Base-by-base conservation (phyloP, 176 grass and related monocot species). In the Saccharum spontaneum region DNA sequence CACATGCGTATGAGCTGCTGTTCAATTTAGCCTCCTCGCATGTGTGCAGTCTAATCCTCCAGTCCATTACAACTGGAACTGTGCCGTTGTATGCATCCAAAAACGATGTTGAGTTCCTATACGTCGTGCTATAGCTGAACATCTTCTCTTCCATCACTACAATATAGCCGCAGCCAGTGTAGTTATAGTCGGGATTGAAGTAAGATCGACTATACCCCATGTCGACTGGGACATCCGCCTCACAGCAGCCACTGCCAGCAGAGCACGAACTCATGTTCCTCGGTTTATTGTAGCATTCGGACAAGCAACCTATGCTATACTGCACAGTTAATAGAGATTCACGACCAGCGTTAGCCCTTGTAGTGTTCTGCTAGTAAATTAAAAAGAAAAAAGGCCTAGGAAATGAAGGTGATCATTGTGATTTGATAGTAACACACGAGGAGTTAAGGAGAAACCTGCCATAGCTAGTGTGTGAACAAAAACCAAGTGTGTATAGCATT, bases 51-150 rank as follows among this genome's bases (percentile, higher is more conserved):
- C 20, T 6, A 37, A 79, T 41, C 9, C 5, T 7, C 83, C 83
- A 86, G 64, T 86, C 33, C 33, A 91, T 14, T 13, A 88, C 81
- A 8, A 41, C 8, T 10, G 89, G 74, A 22, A 80, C 43, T 1
- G 0, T 0, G 1, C 43, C 57, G 1, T 52, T 46, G 45, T 78
- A 11, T 10, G 1, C 6, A 5, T 74, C 8, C 13, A 13, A 1
- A 91, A 87, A 67, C 8, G 8, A 7, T 9, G 10, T 23, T 0
- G 72, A 66, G 7, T 4, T 7, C 4, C 79, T 8, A 31, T 87
- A 87, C 26, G 39, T 39, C 0, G 55, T 57, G 43, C 11, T 69
- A 24, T 76, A 84, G 0, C n/a, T 26, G n/a, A 91, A 84, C 0
- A 12, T 14, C 17, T 40, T 67, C 22, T 28, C 10, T 11, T 87